A percentile compares a stretch with the other conserved stretches of the same genome.
Evolutionary conservation across 106 monocot species (phyloP).

Genomic region (Gastrodia elata): DNA sequence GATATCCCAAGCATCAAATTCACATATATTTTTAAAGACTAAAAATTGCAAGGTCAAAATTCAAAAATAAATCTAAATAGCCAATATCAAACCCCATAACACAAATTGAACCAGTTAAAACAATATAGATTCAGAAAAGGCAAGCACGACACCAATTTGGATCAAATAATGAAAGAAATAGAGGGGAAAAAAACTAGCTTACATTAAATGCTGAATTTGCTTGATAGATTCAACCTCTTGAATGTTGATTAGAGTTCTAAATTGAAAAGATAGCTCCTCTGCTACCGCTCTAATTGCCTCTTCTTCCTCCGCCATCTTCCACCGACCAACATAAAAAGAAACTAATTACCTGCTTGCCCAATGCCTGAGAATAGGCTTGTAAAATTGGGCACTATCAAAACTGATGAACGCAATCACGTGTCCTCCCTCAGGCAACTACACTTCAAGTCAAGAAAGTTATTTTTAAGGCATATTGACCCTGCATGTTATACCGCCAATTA

Average conservation of each 20-base stretch:
- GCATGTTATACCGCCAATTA: too few relatives aligned
- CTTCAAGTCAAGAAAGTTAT: too few relatives aligned
- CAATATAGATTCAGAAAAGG: neutral
- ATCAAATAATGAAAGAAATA: neutral
- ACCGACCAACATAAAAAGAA: neutral
- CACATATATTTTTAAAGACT: neutral
- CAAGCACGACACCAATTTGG: neutral
- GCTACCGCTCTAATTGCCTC: constrained; percentile 39
- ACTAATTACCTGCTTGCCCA: too few relatives aligned
- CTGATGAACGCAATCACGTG: too few relatives aligned
- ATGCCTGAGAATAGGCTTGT: too few relatives aligned
- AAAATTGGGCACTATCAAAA: too few relatives aligned
- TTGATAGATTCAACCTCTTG: constrained; percentile 46
- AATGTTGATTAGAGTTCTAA: constrained; percentile 56
- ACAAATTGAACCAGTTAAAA: neutral
- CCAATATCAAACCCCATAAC: neutral
- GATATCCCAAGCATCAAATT: neutral
- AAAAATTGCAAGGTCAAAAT: neutral
- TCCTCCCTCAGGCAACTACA: too few relatives aligned
- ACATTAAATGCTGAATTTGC: constrained; percentile 78
- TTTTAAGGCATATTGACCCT: too few relatives aligned
- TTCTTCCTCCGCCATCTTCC: constrained; percentile 25
- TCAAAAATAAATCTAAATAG: neutral
- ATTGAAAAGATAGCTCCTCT: constrained; percentile 49
- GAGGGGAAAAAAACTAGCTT: neutral